phyloP scores from a whole-genome alignment of 2,329 filamentous ascomycete genomes.

The Pseudovirgaria hyperparasitica region DNA sequence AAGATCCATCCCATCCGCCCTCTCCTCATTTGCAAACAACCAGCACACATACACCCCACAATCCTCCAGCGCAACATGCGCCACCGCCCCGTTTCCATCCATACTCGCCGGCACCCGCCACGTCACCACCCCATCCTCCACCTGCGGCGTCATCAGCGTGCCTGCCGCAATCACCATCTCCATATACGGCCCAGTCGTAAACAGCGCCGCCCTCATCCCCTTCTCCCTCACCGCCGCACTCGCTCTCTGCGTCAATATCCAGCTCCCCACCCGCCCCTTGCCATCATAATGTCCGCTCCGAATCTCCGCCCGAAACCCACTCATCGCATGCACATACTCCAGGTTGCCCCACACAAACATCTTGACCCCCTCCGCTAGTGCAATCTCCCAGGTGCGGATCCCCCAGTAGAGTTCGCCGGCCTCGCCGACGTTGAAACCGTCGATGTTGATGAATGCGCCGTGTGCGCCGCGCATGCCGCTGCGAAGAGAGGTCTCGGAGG shows the following conservation, averaged over 20 bases:
- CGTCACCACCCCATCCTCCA: conserved; percentile 11
- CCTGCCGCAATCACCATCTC: conserved; percentile 11
- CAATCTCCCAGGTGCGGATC: conserved; percentile 24
- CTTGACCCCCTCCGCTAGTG: conserved; percentile 21
- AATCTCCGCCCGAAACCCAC: conserved; percentile 32
- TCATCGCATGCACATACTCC: conserved; percentile 37
- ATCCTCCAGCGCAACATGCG: conserved; percentile 16
- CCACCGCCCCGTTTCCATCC: conserved; percentile 12
- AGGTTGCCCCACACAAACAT: conserved; percentile 38
- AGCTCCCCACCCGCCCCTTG: conserved; percentile 22
- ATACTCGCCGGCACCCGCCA: conserved; percentile 13
- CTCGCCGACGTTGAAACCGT: conserved; percentile 41
- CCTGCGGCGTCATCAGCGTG: conserved; percentile 12
- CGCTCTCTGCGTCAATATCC: conserved; percentile 11
- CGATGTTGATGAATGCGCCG: conserved; percentile 42
- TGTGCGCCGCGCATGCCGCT: conserved; percentile 32
- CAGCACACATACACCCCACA: conserved; percentile 15
- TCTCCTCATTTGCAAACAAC: conserved; percentile 14
- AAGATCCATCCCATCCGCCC: conserved; percentile 13
- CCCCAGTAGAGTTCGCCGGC: conserved; percentile 38
- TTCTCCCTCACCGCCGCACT: conserved; percentile 6
- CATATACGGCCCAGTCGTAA: conserved; percentile 20
- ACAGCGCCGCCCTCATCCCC: conserved; percentile 14
- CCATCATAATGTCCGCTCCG: conserved; percentile 37
- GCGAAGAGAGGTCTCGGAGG: conserved; percentile 32